Conservation (phyloP, 768 basidiomycete species). For the Filobasidium wieringae region DNA sequence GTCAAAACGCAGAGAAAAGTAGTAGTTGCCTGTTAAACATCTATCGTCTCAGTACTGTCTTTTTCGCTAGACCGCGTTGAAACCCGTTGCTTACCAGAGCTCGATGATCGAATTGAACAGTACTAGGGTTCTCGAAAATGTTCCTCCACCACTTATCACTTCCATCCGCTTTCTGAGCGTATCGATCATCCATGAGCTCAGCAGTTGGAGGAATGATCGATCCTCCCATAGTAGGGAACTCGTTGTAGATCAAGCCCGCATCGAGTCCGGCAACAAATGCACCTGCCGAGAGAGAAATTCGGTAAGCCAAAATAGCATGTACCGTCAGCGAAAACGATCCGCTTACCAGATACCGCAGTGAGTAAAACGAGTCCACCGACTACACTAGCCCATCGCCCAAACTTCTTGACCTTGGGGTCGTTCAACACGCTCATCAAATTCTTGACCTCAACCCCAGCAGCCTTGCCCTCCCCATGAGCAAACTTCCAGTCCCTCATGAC, state of each 20-base stretch:
- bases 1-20: constrained; percentile 50
- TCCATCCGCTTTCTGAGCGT: constrained; percentile 57
- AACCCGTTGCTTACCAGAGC: constrained; percentile 58
- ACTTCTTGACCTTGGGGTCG: constrained; percentile 46
- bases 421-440: constrained; percentile 42
- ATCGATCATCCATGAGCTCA: constrained; percentile 67
- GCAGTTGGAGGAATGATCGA: constrained; percentile 64
- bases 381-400: constrained; percentile 51
- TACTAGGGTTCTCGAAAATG: constrained; percentile 91
- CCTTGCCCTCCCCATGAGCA: constrained; percentile 5
- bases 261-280: constrained; percentile 97
- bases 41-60: neutral
- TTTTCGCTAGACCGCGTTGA: neutral
- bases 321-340: constrained; percentile 5
- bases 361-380: constrained; percentile 71
- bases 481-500: constrained; percentile 52
- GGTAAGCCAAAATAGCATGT: neutral
- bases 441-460: constrained; percentile 11
- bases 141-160: constrained; percentile 91
- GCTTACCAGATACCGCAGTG: constrained; percentile 79
- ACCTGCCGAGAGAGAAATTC: constrained; percentile 47
- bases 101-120: constrained; percentile 94
- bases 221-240: constrained; percentile 94
- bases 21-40: constrained; percentile 59
- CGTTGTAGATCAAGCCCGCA: constrained; percentile 93